Base-by-base conservation (phyloP, 1,284 basidiomycete genomes). In the Wolfiporia cocos region DNA sequence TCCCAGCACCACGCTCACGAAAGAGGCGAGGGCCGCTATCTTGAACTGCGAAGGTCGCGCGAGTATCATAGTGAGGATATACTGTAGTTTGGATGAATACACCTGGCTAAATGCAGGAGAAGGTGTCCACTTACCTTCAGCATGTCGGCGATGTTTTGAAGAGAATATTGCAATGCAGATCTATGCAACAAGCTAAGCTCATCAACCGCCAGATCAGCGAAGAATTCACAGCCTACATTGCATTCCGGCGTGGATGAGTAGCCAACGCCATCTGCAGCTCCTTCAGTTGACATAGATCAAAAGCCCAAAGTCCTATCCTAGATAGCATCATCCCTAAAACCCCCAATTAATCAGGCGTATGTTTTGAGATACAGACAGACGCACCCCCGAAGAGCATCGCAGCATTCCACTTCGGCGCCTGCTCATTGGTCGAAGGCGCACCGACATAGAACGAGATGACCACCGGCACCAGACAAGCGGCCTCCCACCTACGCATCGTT, bases 241-340 rank as follows among this genome's bases (percentile, higher is more conserved):
- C 57, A 42, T 72, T 73, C 7, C 67, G 57, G n/a, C 67, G 55
- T 2, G 69, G 69, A 49, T 73, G 65, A 3, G 56, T 41, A 6
- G 57, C 59, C 11, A 73, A 61, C 1, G 66, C 62, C 17, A 62
- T 56, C 51, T 73, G 71, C n/a, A 74, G 57, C 39, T 73, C 65
- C 34, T 73, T 68, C 18, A 73, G 58, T 44, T 76, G 73, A 19
- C 65, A 64, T 7, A 76, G 62, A 47, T 75, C 74, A 49, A 76
- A 76, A 0, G 66, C 63, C 73, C 73, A 76, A 0, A 76, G 58
- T 0, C 73, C 73, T 22, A 74, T 66, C 5, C 74, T 58, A 0
- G 68, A 71, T 2, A 71, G 49, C 11, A 72, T 71, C 61, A 77
- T 67, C 3, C 72, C 71, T 61, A 14, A 4, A n/a, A n/a, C n/a